A percentile compares a stretch with the other conserved stretches of the same genome.
These are phyloP conservation scores for Yamadazyma akitaensis DNA, from an alignment of 805 yeast species.

Conservation along the genomic window DNA sequence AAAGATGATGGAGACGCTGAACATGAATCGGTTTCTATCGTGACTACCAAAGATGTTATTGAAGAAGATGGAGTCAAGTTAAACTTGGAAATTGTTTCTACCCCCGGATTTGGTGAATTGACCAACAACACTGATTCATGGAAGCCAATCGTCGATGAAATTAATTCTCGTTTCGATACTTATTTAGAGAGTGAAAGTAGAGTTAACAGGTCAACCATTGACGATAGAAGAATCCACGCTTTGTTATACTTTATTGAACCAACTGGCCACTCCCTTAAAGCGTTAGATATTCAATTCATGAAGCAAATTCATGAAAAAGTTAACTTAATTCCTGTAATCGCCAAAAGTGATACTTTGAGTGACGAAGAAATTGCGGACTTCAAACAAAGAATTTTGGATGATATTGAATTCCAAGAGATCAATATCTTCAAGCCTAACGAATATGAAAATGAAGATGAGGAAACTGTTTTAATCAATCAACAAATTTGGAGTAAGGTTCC, in stretches of 20 bases:
- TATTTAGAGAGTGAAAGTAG: constrained; percentile 88
- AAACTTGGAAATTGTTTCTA: constrained; percentile 76
- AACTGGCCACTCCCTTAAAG: constrained; percentile 88
- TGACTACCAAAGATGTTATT: constrained; percentile 34
- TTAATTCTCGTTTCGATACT: constrained; percentile 79
- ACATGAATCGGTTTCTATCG: constrained; percentile 27
- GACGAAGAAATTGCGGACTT: constrained; percentile 78
- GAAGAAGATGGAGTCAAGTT: constrained; percentile 94
- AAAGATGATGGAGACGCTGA: constrained; percentile 20
- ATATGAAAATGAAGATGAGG: constrained; percentile 83
- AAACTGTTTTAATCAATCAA: constrained; percentile 61
- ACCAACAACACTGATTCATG: constrained; percentile 68
- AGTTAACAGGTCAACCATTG: constrained; percentile 64
- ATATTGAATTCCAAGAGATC: constrained; percentile 71
- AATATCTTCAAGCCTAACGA: constrained; percentile 69
- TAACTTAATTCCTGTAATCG: constrained; percentile 90
- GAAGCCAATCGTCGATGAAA: constrained; percentile 89
- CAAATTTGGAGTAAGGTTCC: constrained; percentile 75
- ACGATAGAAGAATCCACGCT: constrained; percentile 89
- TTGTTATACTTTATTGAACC: constrained; percentile 94
- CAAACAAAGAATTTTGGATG: constrained; percentile 74
- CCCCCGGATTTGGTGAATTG: constrained; percentile 93
- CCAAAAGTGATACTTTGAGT: constrained; percentile 90
- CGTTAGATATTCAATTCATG: constrained; percentile 87
- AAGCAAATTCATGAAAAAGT: constrained; percentile 85